Evolutionary conservation across 2,329 filamentous ascomycete genomes (phyloP).

Genomic region (Calonectria crousiana): DNA sequence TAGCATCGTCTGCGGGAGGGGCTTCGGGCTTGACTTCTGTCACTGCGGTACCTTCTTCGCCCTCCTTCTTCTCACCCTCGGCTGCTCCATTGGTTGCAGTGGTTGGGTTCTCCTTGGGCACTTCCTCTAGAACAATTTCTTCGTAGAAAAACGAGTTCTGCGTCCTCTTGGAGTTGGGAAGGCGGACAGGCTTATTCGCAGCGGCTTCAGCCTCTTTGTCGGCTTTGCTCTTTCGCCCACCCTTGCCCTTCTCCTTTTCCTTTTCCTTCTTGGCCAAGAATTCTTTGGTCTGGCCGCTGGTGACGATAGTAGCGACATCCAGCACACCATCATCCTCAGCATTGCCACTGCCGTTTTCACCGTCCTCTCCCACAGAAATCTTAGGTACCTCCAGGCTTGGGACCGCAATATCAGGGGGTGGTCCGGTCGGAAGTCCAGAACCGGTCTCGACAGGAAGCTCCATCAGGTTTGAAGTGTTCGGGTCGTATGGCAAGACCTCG

Average conservation of each 20-base stretch:
- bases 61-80: conserved; percentile 29
- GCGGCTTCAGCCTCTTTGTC: conserved; percentile 66
- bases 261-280: conserved; percentile 87
- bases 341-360: conserved; percentile 56
- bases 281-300: conserved; percentile 83
- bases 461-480: conserved; percentile 58
- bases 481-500: conserved; percentile 72
- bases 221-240: conserved; percentile 62
- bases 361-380: conserved; percentile 49
- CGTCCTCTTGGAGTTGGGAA: conserved; percentile 80
- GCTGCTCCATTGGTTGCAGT: conserved; percentile 34
- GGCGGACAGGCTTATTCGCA: conserved; percentile 66
- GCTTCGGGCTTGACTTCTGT: conserved; percentile 42
- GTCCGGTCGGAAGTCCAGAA: conserved; percentile 42
- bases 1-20: conserved; percentile 14
- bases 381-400: conserved; percentile 54
- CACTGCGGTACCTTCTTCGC: conserved; percentile 24
- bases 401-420: conserved; percentile 47
- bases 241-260: conserved; percentile 75
- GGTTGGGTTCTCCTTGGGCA: conserved; percentile 46
- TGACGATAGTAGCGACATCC: conserved; percentile 87
- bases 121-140: conserved; percentile 71
- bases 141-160: conserved; percentile 81
- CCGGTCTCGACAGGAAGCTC: conserved; percentile 61
- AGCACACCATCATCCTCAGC: conserved; percentile 78